These are phyloP conservation scores for Neurospora sp. DNA, from an alignment of 495 filamentous ascomycete genomes.

Conservation along the genomic window DNA sequence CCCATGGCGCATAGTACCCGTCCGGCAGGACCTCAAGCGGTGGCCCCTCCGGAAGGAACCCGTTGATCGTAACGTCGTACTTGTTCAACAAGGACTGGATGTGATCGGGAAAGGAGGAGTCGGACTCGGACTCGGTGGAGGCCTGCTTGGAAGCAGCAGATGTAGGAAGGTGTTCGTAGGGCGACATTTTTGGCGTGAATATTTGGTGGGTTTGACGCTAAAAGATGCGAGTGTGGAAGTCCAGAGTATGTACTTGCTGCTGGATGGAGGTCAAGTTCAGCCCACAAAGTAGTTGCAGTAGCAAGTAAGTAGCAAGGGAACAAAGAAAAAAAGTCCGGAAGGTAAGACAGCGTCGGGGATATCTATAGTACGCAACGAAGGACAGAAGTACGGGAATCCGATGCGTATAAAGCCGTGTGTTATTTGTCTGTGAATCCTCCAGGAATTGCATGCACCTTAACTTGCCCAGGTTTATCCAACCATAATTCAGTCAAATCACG, in stretches of 20 bases:
- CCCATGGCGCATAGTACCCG: constrained; percentile 76
- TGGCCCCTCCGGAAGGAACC: constrained; percentile 65
- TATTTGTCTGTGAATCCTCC: background rate
- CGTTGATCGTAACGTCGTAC: constrained; percentile 35
- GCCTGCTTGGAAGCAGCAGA: background rate
- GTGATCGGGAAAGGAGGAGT: background rate
- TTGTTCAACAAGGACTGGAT: constrained; percentile 3
- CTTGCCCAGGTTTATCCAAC: background rate
- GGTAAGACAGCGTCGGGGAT: background rate
- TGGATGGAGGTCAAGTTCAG: background rate
- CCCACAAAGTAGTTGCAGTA: background rate
- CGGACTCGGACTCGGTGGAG: background rate
- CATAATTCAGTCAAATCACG: background rate
- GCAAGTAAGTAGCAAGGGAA: background rate
- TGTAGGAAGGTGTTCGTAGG: constrained; percentile 6
- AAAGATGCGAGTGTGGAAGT: background rate
- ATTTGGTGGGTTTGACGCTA: background rate
- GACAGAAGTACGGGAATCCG: background rate
- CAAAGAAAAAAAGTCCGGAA: background rate
- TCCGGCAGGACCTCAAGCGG: constrained; percentile 61
- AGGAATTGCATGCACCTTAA: too few relatives aligned
- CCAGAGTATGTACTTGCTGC: background rate
- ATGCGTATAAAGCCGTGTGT: background rate
- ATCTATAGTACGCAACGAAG: background rate
- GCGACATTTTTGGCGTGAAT: constrained; percentile 7